These are phyloP conservation scores for Globisporangium alternatum DNA, from an alignment of 352 stramenopile species.

Conservation along the genomic window DNA sequence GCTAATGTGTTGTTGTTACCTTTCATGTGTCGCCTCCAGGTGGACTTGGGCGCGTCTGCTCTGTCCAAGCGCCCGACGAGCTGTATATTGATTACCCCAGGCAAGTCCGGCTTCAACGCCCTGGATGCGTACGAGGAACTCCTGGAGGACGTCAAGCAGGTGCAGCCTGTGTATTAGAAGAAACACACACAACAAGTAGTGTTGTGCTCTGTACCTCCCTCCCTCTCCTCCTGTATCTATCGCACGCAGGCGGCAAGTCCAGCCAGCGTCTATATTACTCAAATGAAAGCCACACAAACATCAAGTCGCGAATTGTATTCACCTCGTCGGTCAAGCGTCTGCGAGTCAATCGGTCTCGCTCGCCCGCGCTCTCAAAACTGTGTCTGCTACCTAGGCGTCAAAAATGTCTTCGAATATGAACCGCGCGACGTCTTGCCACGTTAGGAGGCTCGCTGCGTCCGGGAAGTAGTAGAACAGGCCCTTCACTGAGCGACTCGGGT, in stretches of 20 bases:
- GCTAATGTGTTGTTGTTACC: background rate
- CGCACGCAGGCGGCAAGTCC: slow-evolving; percentile 11
- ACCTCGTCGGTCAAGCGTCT: background rate
- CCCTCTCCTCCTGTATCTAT: slow-evolving; percentile 23
- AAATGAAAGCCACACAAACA: slow-evolving; percentile 12
- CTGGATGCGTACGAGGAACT: slow-evolving; percentile 91
- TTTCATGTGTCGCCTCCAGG: slow-evolving; percentile 31
- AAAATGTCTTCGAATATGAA: slow-evolving; percentile 66
- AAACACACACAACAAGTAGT: slow-evolving; percentile 19
- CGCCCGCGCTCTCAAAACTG: background rate
- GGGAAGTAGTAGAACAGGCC: slow-evolving; percentile 74
- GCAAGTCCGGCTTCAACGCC: slow-evolving; percentile 89
- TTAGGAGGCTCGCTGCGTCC: slow-evolving; percentile 24
- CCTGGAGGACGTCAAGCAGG: slow-evolving; percentile 85
- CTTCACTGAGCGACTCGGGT: slow-evolving; percentile 73
- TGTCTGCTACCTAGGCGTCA: slow-evolving; percentile 9
- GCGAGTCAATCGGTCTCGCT: background rate
- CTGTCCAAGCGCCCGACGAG: slow-evolving; percentile 98
- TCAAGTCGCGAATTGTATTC: background rate
- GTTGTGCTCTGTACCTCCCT: slow-evolving; percentile 10
- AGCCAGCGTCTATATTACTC: slow-evolving; percentile 14
- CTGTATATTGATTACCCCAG: slow-evolving; percentile 96
- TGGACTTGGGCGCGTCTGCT: slow-evolving; percentile 93
- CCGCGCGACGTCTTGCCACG: slow-evolving; percentile 66
- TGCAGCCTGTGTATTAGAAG: slow-evolving; percentile 82